Base-by-base conservation (phyloP, 495 filamentous ascomycete genomes). In the Pseudotulostoma volvatum region DNA sequence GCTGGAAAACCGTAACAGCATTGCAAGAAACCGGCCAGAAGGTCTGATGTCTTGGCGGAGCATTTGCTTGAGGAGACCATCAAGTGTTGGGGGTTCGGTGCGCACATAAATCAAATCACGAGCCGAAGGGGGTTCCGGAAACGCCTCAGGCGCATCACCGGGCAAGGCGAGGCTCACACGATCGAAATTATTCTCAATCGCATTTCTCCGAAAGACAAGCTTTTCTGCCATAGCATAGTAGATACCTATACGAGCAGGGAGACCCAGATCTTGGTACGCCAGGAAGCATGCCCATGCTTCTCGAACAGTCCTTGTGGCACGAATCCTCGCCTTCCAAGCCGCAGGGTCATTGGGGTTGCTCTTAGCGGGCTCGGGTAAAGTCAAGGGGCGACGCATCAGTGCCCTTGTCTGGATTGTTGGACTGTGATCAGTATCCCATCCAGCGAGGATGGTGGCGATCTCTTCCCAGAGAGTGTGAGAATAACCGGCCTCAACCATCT, bases 271-370 rank as follows among this genome's bases (percentile, higher is more conserved):
- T 43, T 70, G 60, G 33, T 61, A 74, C 0, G 70, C 63, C 7
- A 76, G 48, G 49, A 82, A 84, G 40, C 71, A 73, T 11, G 67
- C 70, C 80, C 80, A 84, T 8, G 79, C 80, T 57, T 84, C 79
- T 28, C 76, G 65, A 15, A 74, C 51, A 1, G 79, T 84, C 14
- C 79, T 61, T 4, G 79, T 84, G 8, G 78, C 66, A 20, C 64
- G 57, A 28, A 83, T 70, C 7, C 78, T 67, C 8, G 70, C 74
- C 20, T 59, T 65, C 79, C 79, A 84, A 1, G 71, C 44, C 14
- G 46, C 30, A 0, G 42, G 36, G 31, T 59, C 40, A 14, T 50
- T 36, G 3, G 38, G 38, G 13, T 47, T 28, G 11, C 31, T 43
- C 18, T 43, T 43, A 13, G 40, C 33, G 19, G 33, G 39, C 13